Evolutionary conservation across 73 alveolate genomes (phyloP).

Genomic region (Paramecium sonneborni): DNA sequence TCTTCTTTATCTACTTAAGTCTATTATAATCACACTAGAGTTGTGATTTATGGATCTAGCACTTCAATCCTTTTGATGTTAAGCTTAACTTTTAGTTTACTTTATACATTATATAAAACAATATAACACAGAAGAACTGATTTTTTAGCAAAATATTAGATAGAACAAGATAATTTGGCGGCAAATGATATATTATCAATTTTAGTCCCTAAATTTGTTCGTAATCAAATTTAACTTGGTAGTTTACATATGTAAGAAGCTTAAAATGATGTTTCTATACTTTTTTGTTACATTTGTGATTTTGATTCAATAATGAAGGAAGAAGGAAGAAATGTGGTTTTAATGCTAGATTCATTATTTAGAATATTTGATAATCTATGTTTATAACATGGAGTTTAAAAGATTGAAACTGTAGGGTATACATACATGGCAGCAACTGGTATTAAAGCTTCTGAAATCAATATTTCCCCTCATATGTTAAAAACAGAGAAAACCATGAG

Average conservation of each 20-base stretch:
- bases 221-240: conserved; percentile 12
- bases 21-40: neutral
- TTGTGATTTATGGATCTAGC: conserved; percentile 4
- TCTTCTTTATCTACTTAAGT: neutral
- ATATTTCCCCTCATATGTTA: conserved; percentile 59
- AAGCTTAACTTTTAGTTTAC: neutral
- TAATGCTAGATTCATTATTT: conserved; percentile 48
- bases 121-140: conserved; percentile 7
- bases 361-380: conserved; percentile 79
- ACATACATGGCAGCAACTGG: conserved; percentile 90
- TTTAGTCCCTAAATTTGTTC: conserved; percentile 65
- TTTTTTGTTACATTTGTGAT: conserved; percentile 63
- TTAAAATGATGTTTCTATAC: conserved; percentile 64
- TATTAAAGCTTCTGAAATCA: conserved; percentile 73
- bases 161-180: conserved; percentile 47
- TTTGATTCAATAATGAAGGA: conserved; percentile 60
- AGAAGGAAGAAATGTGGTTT: conserved; percentile 58
- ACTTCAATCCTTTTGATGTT: neutral
- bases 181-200: conserved; percentile 58
- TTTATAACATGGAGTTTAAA: conserved; percentile 67
- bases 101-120: neutral
- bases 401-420: conserved; percentile 86
- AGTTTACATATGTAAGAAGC: conserved; percentile 54
- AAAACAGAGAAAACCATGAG: conserved; percentile 60
- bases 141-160: conserved; percentile 32